Base-by-base conservation (phyloP, 495 filamentous ascomycete species). In the Penicillium flavigenum region DNA sequence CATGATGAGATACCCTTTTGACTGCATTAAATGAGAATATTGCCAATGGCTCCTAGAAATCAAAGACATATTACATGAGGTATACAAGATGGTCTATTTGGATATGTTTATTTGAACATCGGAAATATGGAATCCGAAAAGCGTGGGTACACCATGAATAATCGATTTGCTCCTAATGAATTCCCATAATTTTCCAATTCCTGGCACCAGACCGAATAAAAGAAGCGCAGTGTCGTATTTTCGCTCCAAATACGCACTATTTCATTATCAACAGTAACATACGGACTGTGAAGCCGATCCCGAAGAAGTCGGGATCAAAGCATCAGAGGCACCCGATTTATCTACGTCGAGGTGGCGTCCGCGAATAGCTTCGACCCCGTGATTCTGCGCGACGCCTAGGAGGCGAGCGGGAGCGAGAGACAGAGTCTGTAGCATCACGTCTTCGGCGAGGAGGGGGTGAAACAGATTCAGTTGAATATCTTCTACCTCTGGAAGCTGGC, bases 291-390 rank as follows among this genome's bases (percentile, higher is more conserved):
- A 24, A 39, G 11, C 26, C 36, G 46, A 17, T 34, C 19, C 27
- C 19, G 2, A 17, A 17, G 24, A 34, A 10, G 29, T 16, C 24
- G n/a, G 8, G 17, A 14, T n/a, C 19, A 45, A 45, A 54, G 8
- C 19, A 36, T 36, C 17, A 20, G 4, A 31, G 46, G 45, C 47
- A 19, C 17, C 20, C n/a, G 26, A 9, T 32, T 58, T 24, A 64
- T 31, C 61, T 47, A 24, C 70, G 71, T n/a, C 67, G 67, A 49
- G 71, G 72, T 9, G 67, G 68, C 7, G 63, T 74, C 38, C 59
- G 63, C 12, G 74, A 73, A 36, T 59, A 64, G 20, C 61, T 63
- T 58, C 68, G 57, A 53, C 63, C 57, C n/a, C 58, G 55, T 51
- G 61, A 54, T 49, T 63, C 46, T 19, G 56, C 57, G 19, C 61